Base-by-base conservation (phyloP, 805 yeast genomes). In the Candida dendrica region DNA sequence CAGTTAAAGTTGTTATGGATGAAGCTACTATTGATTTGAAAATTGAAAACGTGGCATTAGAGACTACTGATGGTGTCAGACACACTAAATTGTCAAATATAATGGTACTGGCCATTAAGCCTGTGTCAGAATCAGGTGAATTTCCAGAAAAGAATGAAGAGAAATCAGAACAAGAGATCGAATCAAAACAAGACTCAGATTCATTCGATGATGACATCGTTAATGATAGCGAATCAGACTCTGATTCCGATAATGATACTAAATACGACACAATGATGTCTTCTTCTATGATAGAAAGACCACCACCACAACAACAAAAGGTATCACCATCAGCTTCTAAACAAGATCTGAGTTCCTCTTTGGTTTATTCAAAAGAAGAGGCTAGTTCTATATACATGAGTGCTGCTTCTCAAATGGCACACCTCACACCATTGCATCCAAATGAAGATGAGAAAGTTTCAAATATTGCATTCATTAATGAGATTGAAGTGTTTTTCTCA, bases 371-470 rank as follows among this genome's bases (percentile, higher is more conserved):
- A 1, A 81, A 77, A 41, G 79, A 75, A 39, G 84, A 81, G 42
- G 83, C 86, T 1, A 71, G 78, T 37, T 79, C 89, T 3, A 71
- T 86, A 16, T 87, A 84, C 55, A 79, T 85, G 90, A 85, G 95
- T 60, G 95, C 95, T 2, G 68, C 82, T 10, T 78, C 86, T 0
- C 71, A 74, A 39, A 55, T 77, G 2, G 63, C 71, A 38, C 57
- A 50, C 19, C 48, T 57, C 31, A 45, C 43, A 10, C 33, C 44
- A 13, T 45, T 42, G 17, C 34, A 38, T 50, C 50, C 27, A 34
- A 56, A 22, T 31, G 36, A 15, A 30, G 34, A 42, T 29, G 38
- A 44, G 34, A 18, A 29, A 6, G 36, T 47, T 6, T 29, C 52
- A 6, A 45, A 47, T 6, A 36, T 62, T 3, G 38, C 63, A 0